Percentiles rank a stretch among this genome's conserved stretches.
phyloP scores from a whole-genome alignment of 1,139 yeast species.

The Sugiyamaella neomexicana region DNA sequence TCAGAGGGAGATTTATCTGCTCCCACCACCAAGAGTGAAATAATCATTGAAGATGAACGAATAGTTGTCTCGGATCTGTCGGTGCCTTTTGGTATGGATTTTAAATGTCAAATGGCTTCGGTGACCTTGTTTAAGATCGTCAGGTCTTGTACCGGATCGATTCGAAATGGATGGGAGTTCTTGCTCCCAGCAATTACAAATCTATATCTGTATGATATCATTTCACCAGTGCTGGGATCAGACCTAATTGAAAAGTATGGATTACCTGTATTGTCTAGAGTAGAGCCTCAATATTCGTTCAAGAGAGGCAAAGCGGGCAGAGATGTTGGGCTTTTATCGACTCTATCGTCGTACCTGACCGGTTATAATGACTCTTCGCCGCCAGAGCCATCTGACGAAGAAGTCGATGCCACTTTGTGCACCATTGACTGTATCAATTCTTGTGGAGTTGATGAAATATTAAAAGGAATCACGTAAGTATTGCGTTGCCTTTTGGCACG shows the following conservation, averaged over 20 bases:
- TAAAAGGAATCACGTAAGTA: slow-evolving; percentile 39
- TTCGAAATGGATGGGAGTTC: slow-evolving; percentile 56
- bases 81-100: slow-evolving; percentile 83
- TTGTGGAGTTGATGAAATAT: slow-evolving; percentile 55
- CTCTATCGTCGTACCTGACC: slow-evolving; percentile 87
- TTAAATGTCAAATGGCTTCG: slow-evolving; percentile 86
- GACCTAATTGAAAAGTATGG: slow-evolving; percentile 19
- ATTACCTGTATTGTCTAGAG: slow-evolving; percentile 50
- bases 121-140: slow-evolving; percentile 81
- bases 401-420: slow-evolving; percentile 79
- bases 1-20: slow-evolving; percentile 44
- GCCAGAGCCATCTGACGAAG: slow-evolving; percentile 90
- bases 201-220: slow-evolving; percentile 70
- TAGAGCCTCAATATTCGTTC: slow-evolving; percentile 64
- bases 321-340: slow-evolving; percentile 76
- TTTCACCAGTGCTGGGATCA: slow-evolving; percentile 33
- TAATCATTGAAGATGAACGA: slow-evolving; percentile 46
- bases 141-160: slow-evolving; percentile 54
- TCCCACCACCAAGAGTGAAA: slow-evolving; percentile 43
- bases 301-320: slow-evolving; percentile 61
- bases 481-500: background rate
- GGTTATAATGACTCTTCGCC: slow-evolving; percentile 85
- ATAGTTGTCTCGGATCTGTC: slow-evolving; percentile 79
- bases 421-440: slow-evolving; percentile 80
- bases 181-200: slow-evolving; percentile 61